Base-by-base conservation (phyloP, 2,329 filamentous ascomycete genomes). In the Claviceps sp. region DNA sequence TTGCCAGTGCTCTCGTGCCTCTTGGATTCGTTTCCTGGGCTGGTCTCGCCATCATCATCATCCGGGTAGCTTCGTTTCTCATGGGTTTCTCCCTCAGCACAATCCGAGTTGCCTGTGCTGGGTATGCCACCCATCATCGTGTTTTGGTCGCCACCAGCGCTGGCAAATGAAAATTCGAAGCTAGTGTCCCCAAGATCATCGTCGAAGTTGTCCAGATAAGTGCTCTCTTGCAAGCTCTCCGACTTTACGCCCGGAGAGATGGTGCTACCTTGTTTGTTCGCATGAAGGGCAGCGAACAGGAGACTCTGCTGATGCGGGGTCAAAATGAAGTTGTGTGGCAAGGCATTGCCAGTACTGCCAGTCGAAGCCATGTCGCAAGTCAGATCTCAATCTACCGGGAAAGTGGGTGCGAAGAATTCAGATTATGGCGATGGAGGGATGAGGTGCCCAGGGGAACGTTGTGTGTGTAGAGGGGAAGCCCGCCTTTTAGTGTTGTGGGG, bases 1-100 rank as follows among this genome's bases (percentile, higher is more conserved):
- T 93, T 95, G 45, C 90, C 88, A 52, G 88, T 83, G 54, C 84
- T 81, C 68, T 95, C 89, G 55, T 86, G 81, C 57, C 88, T 80
- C 73, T 90, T 93, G 54, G 74, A 69, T 16, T 71, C 70, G 44
- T 70, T 71, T 51, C 72, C 69, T 18, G 62, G 61, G 40, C 61
- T 63, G 30, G 69, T 66, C n/a, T 77, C 85, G 5, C 86, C 84
- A 1, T 82, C 82, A 13, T 86, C 80, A 37, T 83, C 80, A 48
- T 85, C 82, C 0, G 82, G 82, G 62, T 82, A 85, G 63, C 85
- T 83, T 56, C 86, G 76, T 72, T 91, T 91, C 54, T 85, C 83
- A 7, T 75, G 74, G 40, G 69, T 75, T 14, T 71, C 69, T 18
- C 59, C 62, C 50, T 85, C 78, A 8, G 72, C 76, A 16, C 79